Evolutionary conservation across 148 eudicot genomes (phyloP), one percentile per base, ranked within the genome.

Genomic region (Amaranthus hypochondriacus): DNA sequence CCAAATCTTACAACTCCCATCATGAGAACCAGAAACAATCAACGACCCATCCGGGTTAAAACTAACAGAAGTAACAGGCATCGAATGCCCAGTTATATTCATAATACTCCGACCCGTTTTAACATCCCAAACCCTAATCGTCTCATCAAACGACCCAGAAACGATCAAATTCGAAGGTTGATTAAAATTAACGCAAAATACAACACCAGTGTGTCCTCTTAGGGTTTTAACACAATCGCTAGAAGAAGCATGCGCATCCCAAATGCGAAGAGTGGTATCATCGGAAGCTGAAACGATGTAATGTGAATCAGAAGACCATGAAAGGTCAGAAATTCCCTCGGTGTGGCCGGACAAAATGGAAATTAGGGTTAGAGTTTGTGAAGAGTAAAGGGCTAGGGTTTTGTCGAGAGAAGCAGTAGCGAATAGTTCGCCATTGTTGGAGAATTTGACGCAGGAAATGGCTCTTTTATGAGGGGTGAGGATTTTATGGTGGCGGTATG

Each of bases 201-300:
- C 98, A 51, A 78, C 68, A 48, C 70, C 76, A 9, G 87, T 77
- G 72, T 95, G 98, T 48, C 98, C 98, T 0, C 89, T 80, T 9
- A 95, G 86, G 57, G 83, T 87, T 66, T 95, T 95, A 7, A 95
- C 84, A 70, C 87, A 86, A 13, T 87, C 87, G 72, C 76, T 81
- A 39, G 52, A 47, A 11, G 69, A n/a, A 10, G 83, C 58, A 14
- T 83, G 89, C 1, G 93, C 88, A 76, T 88, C 93, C 98, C 97
- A 95, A 51, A 95, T 95, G 47, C 92, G 87, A 77, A 92, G 73
- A 64, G 93, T 88, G 28, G 77, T 72, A 55, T 95, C 98, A 82
- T 95, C 98, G 81, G 98, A 92, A 62, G 98, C 98, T 73, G 98
- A 91, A 85, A 89, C 88, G 51, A 95, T 71, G 85, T 95, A 95